These are phyloP conservation scores for Oehlia diaphana DNA, from an alignment of 192 early-diverging fungal genomes.

Conservation along the genomic window DNA sequence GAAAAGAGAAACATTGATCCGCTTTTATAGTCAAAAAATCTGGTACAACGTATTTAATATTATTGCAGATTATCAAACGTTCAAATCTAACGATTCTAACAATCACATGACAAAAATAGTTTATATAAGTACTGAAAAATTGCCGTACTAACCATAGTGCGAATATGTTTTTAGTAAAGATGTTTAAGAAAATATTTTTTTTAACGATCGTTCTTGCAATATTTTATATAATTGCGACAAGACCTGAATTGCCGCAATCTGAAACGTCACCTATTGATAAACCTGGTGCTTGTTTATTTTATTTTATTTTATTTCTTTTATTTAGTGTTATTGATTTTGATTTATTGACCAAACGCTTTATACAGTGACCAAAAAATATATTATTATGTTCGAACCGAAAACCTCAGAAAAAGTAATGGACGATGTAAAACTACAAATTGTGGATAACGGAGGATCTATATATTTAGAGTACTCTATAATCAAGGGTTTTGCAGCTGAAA, in stretches of 20 bases:
- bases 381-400: not conserved
- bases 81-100: no score
- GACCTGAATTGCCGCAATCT: not conserved
- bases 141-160: not conserved
- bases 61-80: no score
- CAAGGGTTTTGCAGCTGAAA: not conserved
- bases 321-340: no score
- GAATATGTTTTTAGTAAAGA: not conserved
- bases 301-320: not conserved
- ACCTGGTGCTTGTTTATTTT: not conserved
- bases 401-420: not conserved
- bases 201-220: not conserved
- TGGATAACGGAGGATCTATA: not conserved
- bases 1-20: not conserved
- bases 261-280: not conserved
- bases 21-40: not conserved
- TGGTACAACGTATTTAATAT: not conserved
- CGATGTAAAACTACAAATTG: not conserved
- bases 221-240: not conserved
- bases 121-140: no score
- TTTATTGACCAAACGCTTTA: not conserved
- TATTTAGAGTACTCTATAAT: not conserved
- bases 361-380: not conserved
- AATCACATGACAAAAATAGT: no score
- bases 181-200: not conserved